Evolutionary conservation across 2,329 filamentous ascomycete species (phyloP).

Genomic region (Stachybotrys elegans): DNA sequence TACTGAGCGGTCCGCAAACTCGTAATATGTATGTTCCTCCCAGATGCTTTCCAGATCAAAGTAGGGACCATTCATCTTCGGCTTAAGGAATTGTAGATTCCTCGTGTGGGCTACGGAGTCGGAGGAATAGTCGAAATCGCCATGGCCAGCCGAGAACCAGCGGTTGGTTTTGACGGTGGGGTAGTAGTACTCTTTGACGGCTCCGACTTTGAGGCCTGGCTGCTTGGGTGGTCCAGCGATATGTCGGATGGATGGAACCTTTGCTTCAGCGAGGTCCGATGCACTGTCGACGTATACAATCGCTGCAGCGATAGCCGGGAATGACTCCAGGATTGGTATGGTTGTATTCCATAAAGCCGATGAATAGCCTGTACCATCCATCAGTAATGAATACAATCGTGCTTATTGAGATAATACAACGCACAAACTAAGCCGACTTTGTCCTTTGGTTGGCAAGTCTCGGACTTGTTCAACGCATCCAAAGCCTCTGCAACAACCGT

Average conservation of each 20-base stretch:
- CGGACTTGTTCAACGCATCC: slow-evolving; percentile 13
- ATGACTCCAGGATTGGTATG: slow-evolving; percentile 12
- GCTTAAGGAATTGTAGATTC: slow-evolving; percentile 60
- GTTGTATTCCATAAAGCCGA: slow-evolving; percentile 15
- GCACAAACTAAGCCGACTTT: slow-evolving; percentile 33
- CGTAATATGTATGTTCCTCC: slow-evolving; percentile 71
- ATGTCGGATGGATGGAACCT: slow-evolving; percentile 12
- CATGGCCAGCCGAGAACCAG: slow-evolving; percentile 44
- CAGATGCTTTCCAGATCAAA: slow-evolving; percentile 75
- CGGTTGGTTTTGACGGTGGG: slow-evolving; percentile 24
- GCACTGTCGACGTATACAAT: slow-evolving; percentile 16
- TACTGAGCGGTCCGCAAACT: slow-evolving; percentile 65
- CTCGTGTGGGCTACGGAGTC: slow-evolving; percentile 63
- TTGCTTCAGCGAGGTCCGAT: neutral
- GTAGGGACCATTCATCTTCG: slow-evolving; percentile 54
- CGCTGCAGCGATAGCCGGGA: slow-evolving; percentile 15
- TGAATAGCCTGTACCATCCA: neutral
- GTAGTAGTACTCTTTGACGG: slow-evolving; percentile 32
- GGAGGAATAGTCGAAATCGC: slow-evolving; percentile 42
- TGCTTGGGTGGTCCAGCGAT: slow-evolving; percentile 10
- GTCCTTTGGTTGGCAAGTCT: slow-evolving; percentile 28
- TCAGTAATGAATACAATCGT: neutral
- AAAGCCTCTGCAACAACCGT: slow-evolving; percentile 13
- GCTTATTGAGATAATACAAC: neutral
- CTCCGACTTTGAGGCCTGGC: neutral